Percentiles rank a stretch among this genome's conserved stretches.
Conservation (phyloP, 331 rosid species). For the Acacia pycnantha region DNA sequence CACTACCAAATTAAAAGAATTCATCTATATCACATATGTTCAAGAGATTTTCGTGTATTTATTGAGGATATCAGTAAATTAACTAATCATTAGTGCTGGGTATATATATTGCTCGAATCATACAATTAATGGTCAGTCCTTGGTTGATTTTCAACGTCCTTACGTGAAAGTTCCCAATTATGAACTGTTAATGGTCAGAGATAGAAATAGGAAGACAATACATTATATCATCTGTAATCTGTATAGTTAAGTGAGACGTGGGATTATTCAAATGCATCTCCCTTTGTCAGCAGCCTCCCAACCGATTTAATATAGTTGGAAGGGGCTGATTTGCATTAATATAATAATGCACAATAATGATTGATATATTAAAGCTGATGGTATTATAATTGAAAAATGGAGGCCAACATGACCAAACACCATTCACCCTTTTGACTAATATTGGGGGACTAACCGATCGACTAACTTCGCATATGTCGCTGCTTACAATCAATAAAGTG, state of each 20-base stretch:
- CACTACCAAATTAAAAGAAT: not conserved
- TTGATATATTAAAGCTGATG: conserved; percentile 4
- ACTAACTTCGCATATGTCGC: no score
- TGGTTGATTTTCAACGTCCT: not conserved
- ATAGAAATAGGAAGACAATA: not conserved
- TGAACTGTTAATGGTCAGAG: not conserved
- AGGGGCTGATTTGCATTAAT: not conserved
- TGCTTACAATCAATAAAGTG: no score
- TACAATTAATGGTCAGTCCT: not conserved
- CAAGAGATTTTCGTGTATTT: not conserved
- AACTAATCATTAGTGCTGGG: not conserved
- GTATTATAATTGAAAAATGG: conserved; percentile 4
- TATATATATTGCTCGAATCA: not conserved
- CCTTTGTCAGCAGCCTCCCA: conserved; percentile 8
- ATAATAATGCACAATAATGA: conserved; percentile 25
- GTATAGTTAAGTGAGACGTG: not conserved
- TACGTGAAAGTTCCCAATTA: no score
- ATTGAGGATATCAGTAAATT: not conserved
- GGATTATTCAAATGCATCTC: not conserved
- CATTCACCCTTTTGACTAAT: conserved; percentile 41
- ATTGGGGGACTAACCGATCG: no score
- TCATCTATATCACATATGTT: not conserved
- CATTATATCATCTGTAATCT: not conserved
- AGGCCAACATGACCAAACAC: conserved; percentile 37
- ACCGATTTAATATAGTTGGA: not conserved